Conservation (phyloP, 495 filamentous ascomycete genomes). For the Amphirosellinia nigrospora region DNA sequence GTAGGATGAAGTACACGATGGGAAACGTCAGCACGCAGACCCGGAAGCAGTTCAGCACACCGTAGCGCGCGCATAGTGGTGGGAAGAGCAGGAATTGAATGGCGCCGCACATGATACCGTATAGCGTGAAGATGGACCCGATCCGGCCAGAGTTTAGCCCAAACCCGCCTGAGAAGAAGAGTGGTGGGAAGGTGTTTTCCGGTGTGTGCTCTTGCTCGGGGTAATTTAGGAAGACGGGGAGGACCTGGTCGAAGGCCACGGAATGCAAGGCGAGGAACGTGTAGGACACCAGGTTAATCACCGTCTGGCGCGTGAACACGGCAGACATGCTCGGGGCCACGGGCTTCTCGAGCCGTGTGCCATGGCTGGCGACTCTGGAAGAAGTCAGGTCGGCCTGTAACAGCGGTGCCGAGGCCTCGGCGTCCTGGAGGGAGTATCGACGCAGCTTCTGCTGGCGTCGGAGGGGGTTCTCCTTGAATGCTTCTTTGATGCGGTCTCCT, state of each 20-base stretch:
- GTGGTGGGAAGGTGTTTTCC: constrained; percentile 69
- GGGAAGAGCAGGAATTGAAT: constrained; percentile 85
- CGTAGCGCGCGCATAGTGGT: constrained; percentile 66
- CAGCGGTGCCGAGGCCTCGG: constrained; percentile 51
- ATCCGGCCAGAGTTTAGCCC: constrained; percentile 73
- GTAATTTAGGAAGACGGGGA: constrained; percentile 83
- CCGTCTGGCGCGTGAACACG: constrained; percentile 75
- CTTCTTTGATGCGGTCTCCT: constrained; percentile 58
- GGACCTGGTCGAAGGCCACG: constrained; percentile 78
- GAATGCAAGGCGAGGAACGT: constrained; percentile 76
- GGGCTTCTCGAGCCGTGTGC: constrained; percentile 30
- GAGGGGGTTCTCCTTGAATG: constrained; percentile 38
- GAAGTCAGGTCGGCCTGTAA: constrained; percentile 44
- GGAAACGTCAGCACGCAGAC: constrained; percentile 66
- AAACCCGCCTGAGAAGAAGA: constrained; percentile 81
- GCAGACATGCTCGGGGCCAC: constrained; percentile 63
- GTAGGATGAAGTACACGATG: constrained; percentile 72
- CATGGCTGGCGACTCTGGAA: constrained; percentile 28
- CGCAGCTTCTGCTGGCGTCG: constrained; percentile 40
- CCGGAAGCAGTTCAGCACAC: constrained; percentile 73
- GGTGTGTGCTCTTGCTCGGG: constrained; percentile 57
- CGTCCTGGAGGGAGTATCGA: constrained; percentile 50
- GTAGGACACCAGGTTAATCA: constrained; percentile 76
- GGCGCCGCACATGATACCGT: constrained; percentile 72
- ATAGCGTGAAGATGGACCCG: constrained; percentile 76